Evolutionary conservation across 2,329 filamentous ascomycete genomes (phyloP).

Genomic region (Massarina eburnea): DNA sequence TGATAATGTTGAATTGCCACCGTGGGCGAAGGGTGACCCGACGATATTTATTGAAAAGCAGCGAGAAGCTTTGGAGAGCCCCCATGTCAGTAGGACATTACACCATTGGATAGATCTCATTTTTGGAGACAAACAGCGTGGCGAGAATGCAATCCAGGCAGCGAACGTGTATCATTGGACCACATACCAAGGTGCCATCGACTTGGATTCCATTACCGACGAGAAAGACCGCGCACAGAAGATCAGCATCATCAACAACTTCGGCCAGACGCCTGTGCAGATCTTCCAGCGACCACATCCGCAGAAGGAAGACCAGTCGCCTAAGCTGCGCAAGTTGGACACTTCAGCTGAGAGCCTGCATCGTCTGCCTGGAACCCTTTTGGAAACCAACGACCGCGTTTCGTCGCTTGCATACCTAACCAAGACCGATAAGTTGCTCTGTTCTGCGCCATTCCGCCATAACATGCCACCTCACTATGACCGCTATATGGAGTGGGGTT

Average conservation of each 20-base stretch:
- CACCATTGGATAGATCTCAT: constrained; percentile 96
- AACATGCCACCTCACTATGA: constrained; percentile 87
- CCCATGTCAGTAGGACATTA: constrained; percentile 84
- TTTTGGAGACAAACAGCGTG: constrained; percentile 91
- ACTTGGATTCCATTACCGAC: constrained; percentile 88
- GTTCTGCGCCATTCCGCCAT: constrained; percentile 78
- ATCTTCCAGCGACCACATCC: constrained; percentile 84
- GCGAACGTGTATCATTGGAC: constrained; percentile 96
- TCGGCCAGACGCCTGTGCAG: constrained; percentile 95
- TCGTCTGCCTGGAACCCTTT: constrained; percentile 74
- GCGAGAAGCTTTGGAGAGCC: constrained; percentile 91
- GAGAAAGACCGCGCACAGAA: constrained; percentile 83
- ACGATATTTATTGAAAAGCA: constrained; percentile 95
- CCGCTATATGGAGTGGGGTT: constrained; percentile 94
- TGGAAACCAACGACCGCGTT: constrained; percentile 76
- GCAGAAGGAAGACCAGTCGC: constrained; percentile 67
- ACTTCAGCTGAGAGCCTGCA: constrained; percentile 74
- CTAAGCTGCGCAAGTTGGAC: constrained; percentile 72
- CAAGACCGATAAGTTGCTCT: constrained; percentile 80
- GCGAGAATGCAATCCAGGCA: constrained; percentile 86
- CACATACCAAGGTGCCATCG: constrained; percentile 90
- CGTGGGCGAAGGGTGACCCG: constrained; percentile 95
- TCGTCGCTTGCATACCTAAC: constrained; percentile 75
- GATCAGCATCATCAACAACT: constrained; percentile 97
- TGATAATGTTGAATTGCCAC: constrained; percentile 84